Base-by-base conservation (phyloP, 495 filamentous ascomycete genomes). In the Aspergillus cavernicola region DNA sequence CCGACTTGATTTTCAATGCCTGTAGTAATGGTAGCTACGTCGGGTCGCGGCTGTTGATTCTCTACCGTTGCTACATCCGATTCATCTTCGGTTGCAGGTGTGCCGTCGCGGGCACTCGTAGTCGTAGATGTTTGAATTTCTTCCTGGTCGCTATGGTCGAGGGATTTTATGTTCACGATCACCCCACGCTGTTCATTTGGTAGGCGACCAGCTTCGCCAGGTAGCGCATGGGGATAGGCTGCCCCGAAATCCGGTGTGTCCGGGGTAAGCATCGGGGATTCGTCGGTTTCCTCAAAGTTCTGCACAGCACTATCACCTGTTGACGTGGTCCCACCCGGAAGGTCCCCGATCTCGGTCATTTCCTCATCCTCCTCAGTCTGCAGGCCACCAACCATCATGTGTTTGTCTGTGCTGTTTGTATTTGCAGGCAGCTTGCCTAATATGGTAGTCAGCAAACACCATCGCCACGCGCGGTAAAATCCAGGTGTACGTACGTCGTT, bases 351-450 rank as follows among this genome's bases (percentile, higher is more conserved):
- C 18, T 57, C 51, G 28, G 19, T 39, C 13, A 52, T 53, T 9
- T 56, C 46, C 29, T 49, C 37, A 38, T 33, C 19, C 44, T 50
- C 33, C 2, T 37, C 32, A 37, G 22, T 24, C 47, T 46, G 51
- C 26, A 41, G 15, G 16, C 24, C 37, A 52, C 56, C 50, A 20
- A 37, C 40, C 32, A 32, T 46, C 54, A 58, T 55, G 41, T 55
- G 54, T 26, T 60, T 50, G 32, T 58, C 52, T 18, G 48, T 24
- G 29, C 28, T 32, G 48, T 42, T 49, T 33, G 57, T 49, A 36
- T 50, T 60, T 32, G 65, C 63, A 32, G 70, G 66, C 40, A 74
- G 55, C 64, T 77, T 77, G 29, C 73, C 73, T 76, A 46, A 29
- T 15, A 31, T 12, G 33, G 46, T 18, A 29, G 33, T 50, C 35